A percentile compares a stretch with the other conserved stretches of the same genome.
phyloP scores from a whole-genome alignment of 495 filamentous ascomycete genomes.

The Penicillium longicatenatum region DNA sequence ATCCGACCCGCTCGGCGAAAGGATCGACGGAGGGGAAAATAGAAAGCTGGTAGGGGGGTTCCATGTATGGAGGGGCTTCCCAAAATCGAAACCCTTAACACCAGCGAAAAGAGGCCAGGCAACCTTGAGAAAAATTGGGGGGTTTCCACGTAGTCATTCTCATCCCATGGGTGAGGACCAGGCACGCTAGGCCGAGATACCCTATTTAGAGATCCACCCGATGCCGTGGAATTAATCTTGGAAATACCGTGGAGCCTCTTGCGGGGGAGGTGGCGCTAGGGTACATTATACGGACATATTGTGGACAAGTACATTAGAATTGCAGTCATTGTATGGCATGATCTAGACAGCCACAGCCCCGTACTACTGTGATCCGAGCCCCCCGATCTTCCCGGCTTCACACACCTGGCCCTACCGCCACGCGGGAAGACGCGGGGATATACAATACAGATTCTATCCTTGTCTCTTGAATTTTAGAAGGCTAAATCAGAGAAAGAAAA shows the following conservation, averaged over 20 bases:
- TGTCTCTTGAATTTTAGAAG: no score
- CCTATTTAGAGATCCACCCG: slow-evolving; percentile 16
- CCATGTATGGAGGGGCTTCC: background rate
- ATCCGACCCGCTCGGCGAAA: slow-evolving; percentile 10
- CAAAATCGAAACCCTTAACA: background rate
- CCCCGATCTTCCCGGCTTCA: background rate
- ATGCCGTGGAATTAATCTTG: slow-evolving; percentile 11
- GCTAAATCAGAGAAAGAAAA: background rate
- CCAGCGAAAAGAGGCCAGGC: no score
- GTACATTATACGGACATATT: background rate
- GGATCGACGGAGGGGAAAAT: slow-evolving; percentile 16
- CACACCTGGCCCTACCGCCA: background rate
- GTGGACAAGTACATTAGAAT: background rate
- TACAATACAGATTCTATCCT: background rate
- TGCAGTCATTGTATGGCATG: background rate
- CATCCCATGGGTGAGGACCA: slow-evolving; percentile 6
- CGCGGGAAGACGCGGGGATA: slow-evolving; percentile 5
- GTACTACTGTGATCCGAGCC: slow-evolving; percentile 1
- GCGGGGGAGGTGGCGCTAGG: background rate
- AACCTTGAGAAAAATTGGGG: no score
- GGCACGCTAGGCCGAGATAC: slow-evolving; percentile 11
- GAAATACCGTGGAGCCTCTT: background rate
- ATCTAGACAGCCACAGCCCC: background rate
- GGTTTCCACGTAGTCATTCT: no score
- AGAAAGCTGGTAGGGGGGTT: background rate